Evolutionary conservation across 805 yeast species (phyloP).

Genomic region (Ogataea parapolymorpha): DNA sequence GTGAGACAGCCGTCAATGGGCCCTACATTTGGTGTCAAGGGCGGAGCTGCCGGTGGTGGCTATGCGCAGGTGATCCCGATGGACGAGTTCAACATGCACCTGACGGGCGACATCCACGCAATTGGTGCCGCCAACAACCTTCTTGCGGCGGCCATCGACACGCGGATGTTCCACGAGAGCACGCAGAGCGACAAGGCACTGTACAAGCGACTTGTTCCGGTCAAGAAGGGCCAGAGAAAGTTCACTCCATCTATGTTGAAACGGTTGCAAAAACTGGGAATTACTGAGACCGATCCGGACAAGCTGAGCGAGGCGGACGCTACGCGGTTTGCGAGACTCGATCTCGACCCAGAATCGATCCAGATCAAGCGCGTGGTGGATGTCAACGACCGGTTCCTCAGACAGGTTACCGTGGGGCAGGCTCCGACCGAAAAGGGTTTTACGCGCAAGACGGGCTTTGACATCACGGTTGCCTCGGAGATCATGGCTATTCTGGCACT

Average conservation of each 20-base stretch:
- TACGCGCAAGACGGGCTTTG: slow-evolving; percentile 73
- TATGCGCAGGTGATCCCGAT: slow-evolving; percentile 84
- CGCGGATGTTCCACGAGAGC: slow-evolving; percentile 79
- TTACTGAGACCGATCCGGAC: slow-evolving; percentile 66
- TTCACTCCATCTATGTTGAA: slow-evolving; percentile 67
- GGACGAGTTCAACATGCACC: slow-evolving; percentile 86
- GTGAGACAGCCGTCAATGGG: slow-evolving; percentile 90
- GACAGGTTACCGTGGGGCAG: slow-evolving; percentile 77
- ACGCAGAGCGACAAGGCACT: slow-evolving; percentile 72
- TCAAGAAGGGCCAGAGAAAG: slow-evolving; percentile 63
- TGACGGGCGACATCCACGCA: slow-evolving; percentile 85
- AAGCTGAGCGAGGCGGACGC: slow-evolving; percentile 69
- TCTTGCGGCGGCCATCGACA: slow-evolving; percentile 81
- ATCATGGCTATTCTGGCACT: slow-evolving; percentile 83
- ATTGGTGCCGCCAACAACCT: slow-evolving; percentile 78
- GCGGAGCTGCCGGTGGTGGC: slow-evolving; percentile 93
- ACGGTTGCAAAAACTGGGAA: slow-evolving; percentile 66
- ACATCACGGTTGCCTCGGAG: slow-evolving; percentile 82
- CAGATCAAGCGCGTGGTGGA: slow-evolving; percentile 85
- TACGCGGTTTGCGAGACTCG: slow-evolving; percentile 59
- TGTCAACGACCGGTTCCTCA: slow-evolving; percentile 74
- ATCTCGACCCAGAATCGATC: slow-evolving; percentile 75
- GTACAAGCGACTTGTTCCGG: slow-evolving; percentile 72
- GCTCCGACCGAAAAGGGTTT: slow-evolving; percentile 79
- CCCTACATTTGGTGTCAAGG: slow-evolving; percentile 83